These are phyloP conservation scores for Sugiyamaella lignohabitans DNA, from an alignment of 805 yeast genomes.

Conservation along the genomic window DNA sequence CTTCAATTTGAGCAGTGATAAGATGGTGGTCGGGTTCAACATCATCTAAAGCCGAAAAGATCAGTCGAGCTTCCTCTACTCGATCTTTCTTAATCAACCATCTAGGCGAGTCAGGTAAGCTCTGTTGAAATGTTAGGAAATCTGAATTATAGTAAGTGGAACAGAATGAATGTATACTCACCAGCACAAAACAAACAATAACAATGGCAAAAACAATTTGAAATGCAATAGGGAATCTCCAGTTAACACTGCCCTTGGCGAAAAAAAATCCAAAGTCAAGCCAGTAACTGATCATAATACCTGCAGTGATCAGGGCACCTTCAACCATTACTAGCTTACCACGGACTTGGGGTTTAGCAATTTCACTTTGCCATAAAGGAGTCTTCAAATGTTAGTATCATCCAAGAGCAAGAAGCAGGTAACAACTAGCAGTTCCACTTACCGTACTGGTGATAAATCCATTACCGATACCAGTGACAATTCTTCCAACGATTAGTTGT, in stretches of 20 bases:
- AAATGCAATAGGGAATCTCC: slow-evolving; percentile 23
- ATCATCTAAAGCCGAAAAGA: slow-evolving; percentile 18
- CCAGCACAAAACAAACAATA: slow-evolving; percentile 39
- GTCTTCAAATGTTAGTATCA: too few species aligned
- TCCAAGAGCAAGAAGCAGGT: too few species aligned
- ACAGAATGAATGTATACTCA: too few species aligned
- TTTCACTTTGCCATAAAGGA: slow-evolving; percentile 78
- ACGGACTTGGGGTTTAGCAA: slow-evolving; percentile 58
- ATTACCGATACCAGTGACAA: slow-evolving; percentile 67
- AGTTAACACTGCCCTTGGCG: slow-evolving; percentile 26
- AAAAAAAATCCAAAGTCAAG: slow-evolving; percentile 20
- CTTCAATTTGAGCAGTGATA: slow-evolving; percentile 15
- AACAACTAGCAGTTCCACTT: too few species aligned
- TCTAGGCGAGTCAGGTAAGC: slow-evolving; percentile 87
- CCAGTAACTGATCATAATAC: slow-evolving; percentile 32
- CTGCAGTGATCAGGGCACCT: slow-evolving; percentile 24
- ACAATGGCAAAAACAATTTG: slow-evolving; percentile 30
- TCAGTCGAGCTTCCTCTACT: slow-evolving; percentile 48
- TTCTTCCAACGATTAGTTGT: slow-evolving; percentile 47
- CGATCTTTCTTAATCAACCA: slow-evolving; percentile 64
- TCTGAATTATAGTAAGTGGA: too few species aligned
- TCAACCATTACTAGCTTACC: slow-evolving; percentile 39
- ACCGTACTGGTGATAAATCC: slow-evolving; percentile 73
- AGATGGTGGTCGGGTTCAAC: slow-evolving; percentile 10
- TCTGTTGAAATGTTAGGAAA: too few species aligned